These are phyloP conservation scores for Penicillium sp. DNA, from an alignment of 2,329 filamentous ascomycete species.

Conservation along the genomic window DNA sequence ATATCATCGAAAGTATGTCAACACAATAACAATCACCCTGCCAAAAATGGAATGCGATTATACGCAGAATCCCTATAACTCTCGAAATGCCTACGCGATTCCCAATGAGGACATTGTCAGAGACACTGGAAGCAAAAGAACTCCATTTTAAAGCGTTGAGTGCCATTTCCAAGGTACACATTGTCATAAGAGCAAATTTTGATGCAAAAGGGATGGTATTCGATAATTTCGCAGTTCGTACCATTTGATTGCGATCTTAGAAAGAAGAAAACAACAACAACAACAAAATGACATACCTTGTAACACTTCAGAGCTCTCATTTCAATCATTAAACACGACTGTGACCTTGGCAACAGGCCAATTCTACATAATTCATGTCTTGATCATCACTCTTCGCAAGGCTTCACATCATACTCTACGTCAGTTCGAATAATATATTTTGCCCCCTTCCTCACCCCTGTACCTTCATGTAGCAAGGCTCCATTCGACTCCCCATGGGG, in stretches of 20 bases:
- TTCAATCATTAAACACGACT: neutral
- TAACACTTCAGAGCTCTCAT: neutral
- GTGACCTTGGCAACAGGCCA: neutral
- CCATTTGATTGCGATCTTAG: neutral
- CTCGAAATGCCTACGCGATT: no score
- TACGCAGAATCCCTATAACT: no score
- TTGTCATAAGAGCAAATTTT: neutral
- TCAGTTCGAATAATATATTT: slow-evolving; percentile 71
- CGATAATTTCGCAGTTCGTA: no score
- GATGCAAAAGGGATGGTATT: neutral
- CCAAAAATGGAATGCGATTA: neutral
- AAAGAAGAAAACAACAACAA: neutral
- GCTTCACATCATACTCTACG: slow-evolving; percentile 64
- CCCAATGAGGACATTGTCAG: no score
- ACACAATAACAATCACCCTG: neutral
- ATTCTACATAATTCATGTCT: neutral
- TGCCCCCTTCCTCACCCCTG: slow-evolving; percentile 65
- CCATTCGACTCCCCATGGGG: slow-evolving; percentile 68
- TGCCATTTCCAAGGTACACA: no score
- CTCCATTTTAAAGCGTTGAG: no score
- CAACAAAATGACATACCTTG: neutral
- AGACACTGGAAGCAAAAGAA: neutral
- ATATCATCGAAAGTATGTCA: neutral
- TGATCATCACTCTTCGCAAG: slow-evolving; percentile 14
- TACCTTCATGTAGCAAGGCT: slow-evolving; percentile 67